phyloP scores from a whole-genome alignment of 495 filamentous ascomycete genomes.

The Aspergillus bertholletiae region DNA sequence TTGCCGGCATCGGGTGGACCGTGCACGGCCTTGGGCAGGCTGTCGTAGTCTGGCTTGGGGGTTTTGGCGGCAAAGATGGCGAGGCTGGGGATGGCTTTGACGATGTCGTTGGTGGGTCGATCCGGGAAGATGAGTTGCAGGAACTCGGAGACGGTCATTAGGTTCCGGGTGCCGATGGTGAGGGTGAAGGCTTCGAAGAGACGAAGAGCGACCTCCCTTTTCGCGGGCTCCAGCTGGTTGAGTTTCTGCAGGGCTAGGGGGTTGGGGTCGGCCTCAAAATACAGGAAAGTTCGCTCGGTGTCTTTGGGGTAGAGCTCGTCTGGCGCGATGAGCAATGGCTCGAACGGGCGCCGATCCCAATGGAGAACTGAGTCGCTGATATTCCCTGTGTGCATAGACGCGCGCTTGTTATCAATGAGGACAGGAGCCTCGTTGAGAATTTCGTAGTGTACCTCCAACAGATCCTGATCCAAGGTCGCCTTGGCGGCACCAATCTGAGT shows the following conservation, averaged over 20 bases:
- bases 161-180: conserved; percentile 17
- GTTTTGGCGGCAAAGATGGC: conserved; percentile 25
- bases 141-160: conserved; percentile 24
- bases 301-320: conserved; percentile 56
- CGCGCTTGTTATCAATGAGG: conserved; percentile 24
- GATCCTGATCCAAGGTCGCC: conserved; percentile 5
- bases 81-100: conserved; percentile 31
- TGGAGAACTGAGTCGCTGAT: conserved; percentile 45
- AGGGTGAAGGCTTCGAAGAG: conserved; percentile 25
- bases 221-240: conserved; percentile 3
- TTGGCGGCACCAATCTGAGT: conserved; percentile 16
- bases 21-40: conserved; percentile 14
- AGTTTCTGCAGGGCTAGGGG: conserved; percentile 14
- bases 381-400: conserved; percentile 11
- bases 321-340: conserved; percentile 45
- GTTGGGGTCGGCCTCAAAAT: conserved; percentile 35
- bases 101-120: conserved; percentile 24
- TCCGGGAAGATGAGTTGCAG: conserved; percentile 23
- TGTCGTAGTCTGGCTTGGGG: conserved; percentile 28
- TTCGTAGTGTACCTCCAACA: conserved; percentile 20
- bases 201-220: conserved; percentile 9
- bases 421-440: conserved; percentile 12
- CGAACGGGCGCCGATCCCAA: conserved; percentile 63
- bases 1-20: not conserved
- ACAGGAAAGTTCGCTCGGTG: conserved; percentile 23